These are phyloP conservation scores for Podaxis sp. DNA, from an alignment of 768 basidiomycete genomes.

Conservation along the genomic window DNA sequence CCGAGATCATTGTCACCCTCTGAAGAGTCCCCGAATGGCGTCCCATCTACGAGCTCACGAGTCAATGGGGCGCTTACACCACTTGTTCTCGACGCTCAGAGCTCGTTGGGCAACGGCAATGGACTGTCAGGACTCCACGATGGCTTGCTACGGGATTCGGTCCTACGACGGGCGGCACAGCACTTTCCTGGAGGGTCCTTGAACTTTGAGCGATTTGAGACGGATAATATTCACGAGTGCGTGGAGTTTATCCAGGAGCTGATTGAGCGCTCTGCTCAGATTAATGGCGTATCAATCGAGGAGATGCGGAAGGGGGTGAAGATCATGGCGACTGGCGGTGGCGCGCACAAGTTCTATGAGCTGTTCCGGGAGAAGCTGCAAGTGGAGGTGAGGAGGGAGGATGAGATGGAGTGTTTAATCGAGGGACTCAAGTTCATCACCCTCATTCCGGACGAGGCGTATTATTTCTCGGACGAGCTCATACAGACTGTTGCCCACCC, in stretches of 20 bases:
- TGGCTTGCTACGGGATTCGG: slow-evolving; percentile 56
- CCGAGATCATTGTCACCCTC: slow-evolving; percentile 46
- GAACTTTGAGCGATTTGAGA: slow-evolving; percentile 98
- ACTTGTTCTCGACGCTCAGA: slow-evolving; percentile 59
- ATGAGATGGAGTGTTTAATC: slow-evolving; percentile 99
- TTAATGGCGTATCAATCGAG: slow-evolving; percentile 84
- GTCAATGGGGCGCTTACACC: slow-evolving; percentile 82
- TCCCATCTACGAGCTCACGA: slow-evolving; percentile 35
- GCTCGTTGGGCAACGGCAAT: slow-evolving; percentile 27
- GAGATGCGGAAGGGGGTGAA: slow-evolving; percentile 93
- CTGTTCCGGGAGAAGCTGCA: slow-evolving; percentile 70
- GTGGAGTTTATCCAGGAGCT: slow-evolving; percentile 85
- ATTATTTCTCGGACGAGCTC: slow-evolving; percentile 97
- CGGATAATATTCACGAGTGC: slow-evolving; percentile 80
- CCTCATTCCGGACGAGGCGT: slow-evolving; percentile 95
- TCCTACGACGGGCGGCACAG: slow-evolving; percentile 68
- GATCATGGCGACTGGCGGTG: slow-evolving; percentile 98
- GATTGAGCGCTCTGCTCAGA: slow-evolving; percentile 80
- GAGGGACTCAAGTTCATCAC: slow-evolving; percentile 95
- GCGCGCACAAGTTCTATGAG: slow-evolving; percentile 92
- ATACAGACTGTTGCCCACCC: slow-evolving; percentile 63
- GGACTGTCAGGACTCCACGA: slow-evolving; percentile 38
- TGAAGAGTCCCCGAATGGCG: slow-evolving; percentile 26
- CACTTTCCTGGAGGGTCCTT: slow-evolving; percentile 96
- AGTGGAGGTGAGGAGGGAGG: slow-evolving; percentile 87